These are phyloP conservation scores for Amauroascus verrucosus DNA, from an alignment of 2,329 filamentous ascomycete genomes.

Conservation along the genomic window DNA sequence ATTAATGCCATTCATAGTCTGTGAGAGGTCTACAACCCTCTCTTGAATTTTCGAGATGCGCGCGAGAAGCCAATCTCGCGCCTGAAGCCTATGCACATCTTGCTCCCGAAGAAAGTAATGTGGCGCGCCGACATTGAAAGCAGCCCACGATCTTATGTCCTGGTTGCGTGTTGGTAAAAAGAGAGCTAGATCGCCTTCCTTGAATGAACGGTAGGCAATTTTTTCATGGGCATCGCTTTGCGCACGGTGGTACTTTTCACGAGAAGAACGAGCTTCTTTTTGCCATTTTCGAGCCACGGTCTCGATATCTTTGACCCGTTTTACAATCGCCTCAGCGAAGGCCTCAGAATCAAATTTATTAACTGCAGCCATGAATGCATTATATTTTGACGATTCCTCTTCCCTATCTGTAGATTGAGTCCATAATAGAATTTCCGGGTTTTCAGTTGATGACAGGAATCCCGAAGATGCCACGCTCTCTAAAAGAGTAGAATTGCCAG, in stretches of 20 bases:
- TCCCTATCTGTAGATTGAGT: constrained; percentile 57
- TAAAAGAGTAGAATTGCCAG: constrained; percentile 25
- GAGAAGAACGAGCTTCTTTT: constrained; percentile 73
- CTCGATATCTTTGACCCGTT: constrained; percentile 86
- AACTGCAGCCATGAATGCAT: constrained; percentile 61
- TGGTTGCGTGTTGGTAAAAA: constrained; percentile 94
- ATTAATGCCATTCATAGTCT: constrained; percentile 51
- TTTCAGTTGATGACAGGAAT: constrained; percentile 36
- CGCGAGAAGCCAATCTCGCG: constrained; percentile 91
- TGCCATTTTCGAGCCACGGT: constrained; percentile 88
- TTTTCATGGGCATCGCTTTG: constrained; percentile 88
- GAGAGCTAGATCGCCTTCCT: constrained; percentile 86
- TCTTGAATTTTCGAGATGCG: constrained; percentile 86
- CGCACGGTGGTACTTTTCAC: constrained; percentile 70
- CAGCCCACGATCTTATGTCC: constrained; percentile 88
- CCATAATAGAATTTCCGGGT: constrained; percentile 72
- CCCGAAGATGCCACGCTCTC: constrained; percentile 30
- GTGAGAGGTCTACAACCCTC: constrained; percentile 82
- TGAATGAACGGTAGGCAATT: constrained; percentile 91
- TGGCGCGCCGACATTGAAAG: constrained; percentile 94
- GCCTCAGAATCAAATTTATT: constrained; percentile 72
- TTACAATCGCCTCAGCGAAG: constrained; percentile 75
- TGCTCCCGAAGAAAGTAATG: constrained; percentile 95
- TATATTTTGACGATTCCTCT: constrained; percentile 60
- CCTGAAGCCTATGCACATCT: constrained; percentile 72